Base-by-base conservation (phyloP, 2,329 filamentous ascomycete species). In the Phaeosphaeriaceae sp. region DNA sequence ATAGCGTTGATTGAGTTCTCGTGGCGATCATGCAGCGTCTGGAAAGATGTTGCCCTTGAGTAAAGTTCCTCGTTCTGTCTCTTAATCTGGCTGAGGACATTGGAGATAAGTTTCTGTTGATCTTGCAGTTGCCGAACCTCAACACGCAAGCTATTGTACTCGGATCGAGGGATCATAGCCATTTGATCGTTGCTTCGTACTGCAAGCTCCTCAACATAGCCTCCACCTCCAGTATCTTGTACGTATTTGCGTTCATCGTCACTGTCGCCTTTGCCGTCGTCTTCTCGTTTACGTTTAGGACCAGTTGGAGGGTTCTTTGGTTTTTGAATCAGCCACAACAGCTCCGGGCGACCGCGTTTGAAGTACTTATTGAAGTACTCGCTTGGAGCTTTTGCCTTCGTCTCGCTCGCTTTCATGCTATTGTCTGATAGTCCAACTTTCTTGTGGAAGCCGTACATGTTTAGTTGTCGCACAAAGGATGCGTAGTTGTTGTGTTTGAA, bases 1-100 rank as follows among this genome's bases (percentile, higher is more conserved):
- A 99, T 97, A n/a, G 93, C 93, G 67, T 97, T 97, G 74, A 99
- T 97, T 0, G 93, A 97, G 70, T 93, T 96, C 70, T 99, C 94
- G 67, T 99, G 94, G n/a, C 94, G 87, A 61, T 93, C 92, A 67
- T 97, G 93, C 68, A 96, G 86, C 50, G 85, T 89, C 73, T 97
- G 92, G 70, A 97, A 97, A 49, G 89, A 87, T 36, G 89, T 83
- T 0, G 93, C 92, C 73, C 97, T 92, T 47, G 89, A 88, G 65
- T 92, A 95, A 23, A 97, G 83, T 54, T 93, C 87, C 53, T 91
- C 87, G 67, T 97, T 94, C 64, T 97, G 92, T 51, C 88, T 84
- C 46, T 91, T 88, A 50, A 97, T 78, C 47, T 89, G 86, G 44
- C 81, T 83, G 60, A 99, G 92, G 54, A 93, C 90, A 33, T 82